Percentiles rank a stretch among this genome's conserved stretches.
Evolutionary conservation across 75 land plant genomes (phyloP).

Genomic region (Azolla pinnata): DNA sequence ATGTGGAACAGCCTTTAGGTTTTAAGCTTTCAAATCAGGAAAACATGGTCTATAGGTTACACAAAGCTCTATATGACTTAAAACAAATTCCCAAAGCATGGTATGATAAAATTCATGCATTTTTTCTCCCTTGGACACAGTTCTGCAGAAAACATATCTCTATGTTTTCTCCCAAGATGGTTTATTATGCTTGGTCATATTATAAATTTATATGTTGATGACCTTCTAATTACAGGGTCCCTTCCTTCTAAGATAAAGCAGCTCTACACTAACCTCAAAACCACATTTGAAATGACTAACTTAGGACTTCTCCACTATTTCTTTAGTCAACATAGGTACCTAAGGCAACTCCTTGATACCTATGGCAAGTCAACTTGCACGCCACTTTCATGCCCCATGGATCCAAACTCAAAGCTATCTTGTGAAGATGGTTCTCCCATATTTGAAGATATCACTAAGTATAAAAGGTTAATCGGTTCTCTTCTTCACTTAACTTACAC

Average conservation of each 20-base stretch:
- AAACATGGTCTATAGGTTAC: no score
- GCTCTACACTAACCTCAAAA: neutral
- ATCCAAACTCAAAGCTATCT: neutral
- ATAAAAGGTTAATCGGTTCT: neutral
- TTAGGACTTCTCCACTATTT: neutral
- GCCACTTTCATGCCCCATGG: neutral
- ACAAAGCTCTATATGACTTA: no score
- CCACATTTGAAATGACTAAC: neutral
- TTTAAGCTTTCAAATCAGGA: no score
- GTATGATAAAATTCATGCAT: neutral
- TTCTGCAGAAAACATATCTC: neutral
- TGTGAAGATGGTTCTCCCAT: neutral
- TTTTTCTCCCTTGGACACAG: neutral
- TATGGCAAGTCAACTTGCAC: no score
- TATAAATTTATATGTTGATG: neutral
- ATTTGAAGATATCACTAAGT: neutral
- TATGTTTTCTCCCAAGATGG: neutral
- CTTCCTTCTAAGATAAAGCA: neutral
- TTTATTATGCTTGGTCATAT: neutral
- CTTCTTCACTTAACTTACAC: conserved; percentile 8
- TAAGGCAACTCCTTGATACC: neutral
- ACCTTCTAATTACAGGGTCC: neutral
- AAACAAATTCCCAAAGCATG: neutral
- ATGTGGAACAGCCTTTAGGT: no score
- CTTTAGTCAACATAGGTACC: neutral